Evolutionary conservation across 75 land plant species (phyloP).

Genomic region (Isoetes taiwanensis): DNA sequence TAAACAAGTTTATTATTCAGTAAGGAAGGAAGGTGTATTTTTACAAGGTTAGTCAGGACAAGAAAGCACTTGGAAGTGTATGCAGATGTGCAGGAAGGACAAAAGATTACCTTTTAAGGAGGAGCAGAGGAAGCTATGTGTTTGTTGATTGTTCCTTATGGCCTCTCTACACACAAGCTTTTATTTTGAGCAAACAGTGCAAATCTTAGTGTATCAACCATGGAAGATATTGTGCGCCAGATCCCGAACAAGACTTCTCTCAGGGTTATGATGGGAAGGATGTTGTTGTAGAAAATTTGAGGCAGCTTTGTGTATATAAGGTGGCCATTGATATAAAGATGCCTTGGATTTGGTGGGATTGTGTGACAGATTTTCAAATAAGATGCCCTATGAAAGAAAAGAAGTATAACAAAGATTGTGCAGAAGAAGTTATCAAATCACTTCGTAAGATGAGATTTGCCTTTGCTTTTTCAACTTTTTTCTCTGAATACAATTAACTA

Average conservation of each 20-base stretch:
- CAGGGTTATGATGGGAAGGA: constrained; percentile 62
- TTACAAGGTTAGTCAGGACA: too few relatives aligned
- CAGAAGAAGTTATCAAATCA: constrained; percentile 38
- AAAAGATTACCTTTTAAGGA: too few relatives aligned
- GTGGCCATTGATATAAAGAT: constrained; percentile 28
- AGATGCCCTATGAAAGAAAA: constrained; percentile 65
- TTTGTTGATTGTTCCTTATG: too few relatives aligned
- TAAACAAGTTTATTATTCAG: too few relatives aligned
- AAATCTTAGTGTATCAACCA: constrained; percentile 58
- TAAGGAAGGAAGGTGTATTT: too few relatives aligned
- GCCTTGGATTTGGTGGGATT: constrained; percentile 72
- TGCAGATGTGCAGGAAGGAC: too few relatives aligned
- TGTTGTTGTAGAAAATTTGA: constrained; percentile 45
- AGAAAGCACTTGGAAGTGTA: too few relatives aligned
- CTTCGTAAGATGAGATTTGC: constrained; percentile 39
- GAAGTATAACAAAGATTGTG: constrained; percentile 45
- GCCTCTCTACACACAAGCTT: constrained; percentile 46
- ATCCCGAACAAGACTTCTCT: constrained; percentile 46
- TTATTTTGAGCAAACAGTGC: constrained; percentile 40
- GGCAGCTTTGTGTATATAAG: constrained; percentile 54
- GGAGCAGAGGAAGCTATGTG: too few relatives aligned
- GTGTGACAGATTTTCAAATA: constrained; percentile 52
- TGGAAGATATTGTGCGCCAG: constrained; percentile 60
- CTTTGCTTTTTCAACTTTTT: too few relatives aligned
- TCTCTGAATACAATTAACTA: background rate